Evolutionary conservation across 1,284 basidiomycete genomes (phyloP).

Genomic region (Agaricales sp.): DNA sequence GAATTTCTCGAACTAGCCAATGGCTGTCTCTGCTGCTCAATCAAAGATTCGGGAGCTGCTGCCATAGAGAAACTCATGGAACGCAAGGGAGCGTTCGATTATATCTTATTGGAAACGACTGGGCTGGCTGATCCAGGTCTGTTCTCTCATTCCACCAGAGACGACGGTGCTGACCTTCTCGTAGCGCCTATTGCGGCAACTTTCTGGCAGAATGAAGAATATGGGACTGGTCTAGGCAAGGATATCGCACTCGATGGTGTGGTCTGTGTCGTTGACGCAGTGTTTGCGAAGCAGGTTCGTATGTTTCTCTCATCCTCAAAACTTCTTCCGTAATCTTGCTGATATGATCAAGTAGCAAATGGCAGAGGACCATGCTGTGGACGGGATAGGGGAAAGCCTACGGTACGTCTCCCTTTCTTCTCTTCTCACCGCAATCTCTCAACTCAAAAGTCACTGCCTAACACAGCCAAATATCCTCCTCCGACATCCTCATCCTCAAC

Average conservation of each 20-base stretch:
- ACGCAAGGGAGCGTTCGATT: slow-evolving; percentile 78
- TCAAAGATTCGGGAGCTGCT: slow-evolving; percentile 84
- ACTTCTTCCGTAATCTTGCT: slow-evolving; percentile 9
- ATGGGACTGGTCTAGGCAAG: slow-evolving; percentile 53
- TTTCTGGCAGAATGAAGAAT: slow-evolving; percentile 93
- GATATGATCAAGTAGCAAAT: slow-evolving; percentile 60
- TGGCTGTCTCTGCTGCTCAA: slow-evolving; percentile 90
- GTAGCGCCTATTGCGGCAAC: slow-evolving; percentile 71
- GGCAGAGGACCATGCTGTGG: slow-evolving; percentile 58
- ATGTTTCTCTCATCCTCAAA: background rate
- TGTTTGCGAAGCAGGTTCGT: slow-evolving; percentile 43
- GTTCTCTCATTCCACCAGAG: slow-evolving; percentile 11
- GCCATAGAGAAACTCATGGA: slow-evolving; percentile 86
- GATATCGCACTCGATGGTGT: slow-evolving; percentile 83
- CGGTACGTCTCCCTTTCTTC: slow-evolving; percentile 33
- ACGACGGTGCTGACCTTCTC: background rate
- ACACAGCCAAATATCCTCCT: slow-evolving; percentile 79
- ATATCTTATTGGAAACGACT: slow-evolving; percentile 89
- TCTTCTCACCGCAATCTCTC: slow-evolving; percentile 1
- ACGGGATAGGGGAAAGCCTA: slow-evolving; percentile 67
- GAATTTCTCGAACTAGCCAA: slow-evolving; percentile 86
- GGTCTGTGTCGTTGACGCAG: slow-evolving; percentile 83
- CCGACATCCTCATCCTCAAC: slow-evolving; percentile 86
- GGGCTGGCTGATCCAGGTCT: slow-evolving; percentile 87
- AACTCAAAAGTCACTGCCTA: background rate